Conservation (phyloP, 495 filamentous ascomycete species). For the Tuber borchii region DNA sequence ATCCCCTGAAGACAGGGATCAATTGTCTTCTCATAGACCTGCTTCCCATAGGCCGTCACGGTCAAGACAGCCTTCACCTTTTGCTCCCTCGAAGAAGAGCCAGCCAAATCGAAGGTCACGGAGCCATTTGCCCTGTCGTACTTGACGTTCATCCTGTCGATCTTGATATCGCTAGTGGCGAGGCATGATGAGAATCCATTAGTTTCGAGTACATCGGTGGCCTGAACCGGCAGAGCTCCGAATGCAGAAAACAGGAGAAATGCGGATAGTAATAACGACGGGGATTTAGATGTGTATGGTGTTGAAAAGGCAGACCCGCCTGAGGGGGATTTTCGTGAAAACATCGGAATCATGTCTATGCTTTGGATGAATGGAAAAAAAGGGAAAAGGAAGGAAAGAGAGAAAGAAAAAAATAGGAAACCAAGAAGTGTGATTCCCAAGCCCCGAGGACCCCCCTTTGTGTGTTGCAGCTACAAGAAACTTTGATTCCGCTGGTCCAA, state of each 20-base stretch:
- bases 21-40: conserved; percentile 73
- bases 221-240: conserved; percentile 44
- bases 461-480: not conserved
- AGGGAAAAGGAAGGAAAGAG: not conserved
- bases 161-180: conserved; percentile 57
- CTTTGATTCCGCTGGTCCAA: conserved; percentile 15
- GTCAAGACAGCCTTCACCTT: conserved; percentile 74
- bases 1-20: conserved; percentile 70
- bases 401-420: conserved; percentile 4
- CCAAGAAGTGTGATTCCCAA: conserved; percentile 6
- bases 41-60: conserved; percentile 77
- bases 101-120: conserved; percentile 76
- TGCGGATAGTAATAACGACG: conserved; percentile 34
- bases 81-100: conserved; percentile 63
- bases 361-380: conserved; percentile 21
- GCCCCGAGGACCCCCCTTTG: conserved; percentile 1
- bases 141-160: conserved; percentile 66
- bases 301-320: conserved; percentile 25
- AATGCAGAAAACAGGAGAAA: conserved; percentile 38
- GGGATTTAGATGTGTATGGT: conserved; percentile 17
- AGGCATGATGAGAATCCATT: conserved; percentile 71
- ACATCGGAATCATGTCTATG: conserved; percentile 39
- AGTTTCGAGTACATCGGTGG: conserved; percentile 69
- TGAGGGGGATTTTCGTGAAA: conserved; percentile 37
- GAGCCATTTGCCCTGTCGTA: conserved; percentile 67